Base-by-base conservation (phyloP, 192 early-diverging fungal species). In the Funneliformis mosseae region DNA sequence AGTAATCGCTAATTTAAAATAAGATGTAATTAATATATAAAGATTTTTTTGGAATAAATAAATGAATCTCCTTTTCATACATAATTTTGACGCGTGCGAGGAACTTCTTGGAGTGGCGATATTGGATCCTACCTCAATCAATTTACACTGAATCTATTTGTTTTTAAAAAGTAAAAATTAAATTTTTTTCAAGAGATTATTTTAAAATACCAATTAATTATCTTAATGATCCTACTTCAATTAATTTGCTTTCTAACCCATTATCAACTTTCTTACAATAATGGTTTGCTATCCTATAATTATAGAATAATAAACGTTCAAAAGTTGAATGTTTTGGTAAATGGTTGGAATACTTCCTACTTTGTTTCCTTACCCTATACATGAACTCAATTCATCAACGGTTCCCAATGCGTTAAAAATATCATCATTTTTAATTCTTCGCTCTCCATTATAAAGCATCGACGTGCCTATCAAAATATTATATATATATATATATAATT, bases 91-190 rank as follows among this genome's bases (percentile, higher is more conserved):
- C 66, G 93, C 88, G 60, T 87, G 87, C 14, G 92, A 88, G 4
- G 87, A 81, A 14, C 80, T 83, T 41, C 94, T 83, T 25, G 96
- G 96, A 11, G 96, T 97, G 3, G 97, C 96, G 72, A 97, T 90
- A 83, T 96, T 97, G n/a, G 95, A 95, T 6, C 92, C 92, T 11
- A 97, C 89, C 78, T 97, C 96, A 81, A 96, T 96, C 64, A 98
- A 81, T 38, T 94, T 87, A 81, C 96, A 96, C 90, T 98, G 97
- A 73, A 98, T 94, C 88, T 94, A 74, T 41, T 46, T 38, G 63
- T 23, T 3, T 16, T 46, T 5, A 60, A 59, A 61, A 38, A 59
- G 9, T n/a, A 28, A 50, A 48, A 18, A 5, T 27, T 60, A 16
- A 33, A 48, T 5, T 25, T 33, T 59, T 9, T 5, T 2, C 18